A percentile compares a stretch with the other conserved stretches of the same genome.
These are phyloP conservation scores for Ustilago loliicola DNA, from an alignment of 1,284 basidiomycete genomes.

Conservation along the genomic window DNA sequence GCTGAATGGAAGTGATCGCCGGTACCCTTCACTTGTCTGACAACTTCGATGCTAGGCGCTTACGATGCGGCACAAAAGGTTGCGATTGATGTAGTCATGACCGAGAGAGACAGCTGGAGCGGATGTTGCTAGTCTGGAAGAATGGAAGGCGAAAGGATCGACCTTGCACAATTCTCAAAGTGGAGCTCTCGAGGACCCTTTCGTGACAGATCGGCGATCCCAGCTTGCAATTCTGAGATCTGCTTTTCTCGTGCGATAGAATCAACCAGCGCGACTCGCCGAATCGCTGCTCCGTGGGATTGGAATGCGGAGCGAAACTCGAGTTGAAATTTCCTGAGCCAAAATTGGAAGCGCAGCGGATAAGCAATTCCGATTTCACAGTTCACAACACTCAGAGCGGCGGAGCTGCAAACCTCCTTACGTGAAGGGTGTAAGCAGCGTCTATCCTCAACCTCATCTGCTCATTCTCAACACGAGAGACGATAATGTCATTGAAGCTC, in stretches of 20 bases:
- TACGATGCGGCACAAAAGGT: neutral
- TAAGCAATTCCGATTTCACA: neutral
- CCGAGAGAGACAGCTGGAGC: no score
- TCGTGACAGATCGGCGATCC: neutral
- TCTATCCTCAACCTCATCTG: neutral
- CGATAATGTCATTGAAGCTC: no score
- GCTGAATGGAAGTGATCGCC: no score
- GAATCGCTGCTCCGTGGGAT: neutral
- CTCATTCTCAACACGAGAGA: no score
- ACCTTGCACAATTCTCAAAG: neutral
- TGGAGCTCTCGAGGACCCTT: neutral
- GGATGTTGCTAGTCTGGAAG: no score
- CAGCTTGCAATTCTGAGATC: neutral
- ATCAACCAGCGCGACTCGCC: neutral
- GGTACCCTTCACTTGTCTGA: no score
- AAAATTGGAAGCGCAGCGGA: conserved; percentile 4
- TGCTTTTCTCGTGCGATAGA: neutral
- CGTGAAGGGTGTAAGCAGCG: neutral
- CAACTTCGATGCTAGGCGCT: neutral
- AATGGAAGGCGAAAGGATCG: neutral
- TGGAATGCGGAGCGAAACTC: neutral
- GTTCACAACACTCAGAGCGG: neutral
- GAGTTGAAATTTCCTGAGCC: neutral
- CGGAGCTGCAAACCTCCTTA: conserved; percentile 1
- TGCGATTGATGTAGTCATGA: no score